Conservation (phyloP, 148 eudicot genomes). For the Cornus kousa region DNA sequence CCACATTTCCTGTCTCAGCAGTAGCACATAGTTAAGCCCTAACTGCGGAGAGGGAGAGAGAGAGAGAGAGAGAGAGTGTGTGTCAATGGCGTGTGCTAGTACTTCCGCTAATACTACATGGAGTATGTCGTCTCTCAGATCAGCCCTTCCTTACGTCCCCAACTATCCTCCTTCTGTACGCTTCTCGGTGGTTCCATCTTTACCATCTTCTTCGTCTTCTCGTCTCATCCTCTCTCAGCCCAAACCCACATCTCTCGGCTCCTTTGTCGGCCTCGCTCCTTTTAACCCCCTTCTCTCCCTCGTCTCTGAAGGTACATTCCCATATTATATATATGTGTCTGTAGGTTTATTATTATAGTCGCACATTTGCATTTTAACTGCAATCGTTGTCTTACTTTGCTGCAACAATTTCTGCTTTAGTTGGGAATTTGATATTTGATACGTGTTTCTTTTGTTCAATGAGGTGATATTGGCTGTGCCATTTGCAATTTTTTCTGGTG, state of each 20-base stretch:
- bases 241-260: slow-evolving; percentile 31
- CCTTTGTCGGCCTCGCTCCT: slow-evolving; percentile 57
- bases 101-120: slow-evolving; percentile 32
- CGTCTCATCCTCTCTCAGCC: slow-evolving; percentile 16
- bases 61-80: too few species aligned
- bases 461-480: neutral
- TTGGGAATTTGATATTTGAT: neutral
- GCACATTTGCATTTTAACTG: too few species aligned
- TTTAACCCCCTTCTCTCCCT: slow-evolving; percentile 46
- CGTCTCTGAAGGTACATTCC: slow-evolving; percentile 21
- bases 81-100: neutral
- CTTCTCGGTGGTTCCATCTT: slow-evolving; percentile 25
- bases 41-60: too few species aligned
- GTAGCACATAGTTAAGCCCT: too few species aligned
- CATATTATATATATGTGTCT: neutral
- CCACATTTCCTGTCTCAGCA: too few species aligned
- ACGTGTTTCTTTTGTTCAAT: neutral
- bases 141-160: slow-evolving; percentile 32
- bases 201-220: slow-evolving; percentile 10
- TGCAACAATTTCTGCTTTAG: neutral
- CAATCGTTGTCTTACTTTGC: too few species aligned
- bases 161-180: slow-evolving; percentile 12
- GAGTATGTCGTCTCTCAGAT: slow-evolving; percentile 57
- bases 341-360: too few species aligned
- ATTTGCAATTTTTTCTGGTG: neutral